phyloP scores from a whole-genome alignment of 805 yeast genomes.

The Alloascoidea hylecoeti region DNA sequence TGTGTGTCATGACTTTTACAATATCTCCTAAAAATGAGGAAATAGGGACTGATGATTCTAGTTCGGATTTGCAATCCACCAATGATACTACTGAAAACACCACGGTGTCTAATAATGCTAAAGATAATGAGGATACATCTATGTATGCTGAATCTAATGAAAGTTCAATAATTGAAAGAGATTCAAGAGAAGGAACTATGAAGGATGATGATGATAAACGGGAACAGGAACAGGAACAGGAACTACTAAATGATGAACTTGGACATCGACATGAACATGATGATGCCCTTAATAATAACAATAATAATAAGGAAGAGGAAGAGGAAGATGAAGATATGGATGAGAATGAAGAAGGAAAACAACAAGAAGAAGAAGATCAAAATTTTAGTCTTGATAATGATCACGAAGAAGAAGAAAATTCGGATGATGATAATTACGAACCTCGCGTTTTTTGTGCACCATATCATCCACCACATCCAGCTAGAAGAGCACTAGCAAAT shows the following conservation, averaged over 20 bases:
- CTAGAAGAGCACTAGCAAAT: slow-evolving; percentile 7
- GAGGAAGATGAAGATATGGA: slow-evolving; percentile 4
- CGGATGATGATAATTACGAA: slow-evolving; percentile 4
- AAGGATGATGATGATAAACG: slow-evolving; percentile 2
- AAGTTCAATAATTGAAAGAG: slow-evolving; percentile 1
- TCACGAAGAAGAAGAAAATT: slow-evolving; percentile 4
- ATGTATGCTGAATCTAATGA: not conserved
- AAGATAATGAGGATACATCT: too few relatives aligned
- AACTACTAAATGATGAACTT: not conserved
- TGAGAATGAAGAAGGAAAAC: slow-evolving; percentile 4
- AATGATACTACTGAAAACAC: too few relatives aligned
- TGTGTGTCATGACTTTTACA: too few relatives aligned
- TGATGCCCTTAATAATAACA: slow-evolving; percentile 7
- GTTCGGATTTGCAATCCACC: too few relatives aligned
- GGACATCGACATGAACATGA: slow-evolving; percentile 3
- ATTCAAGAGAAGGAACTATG: slow-evolving; percentile 4
- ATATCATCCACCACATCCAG: slow-evolving; percentile 12
- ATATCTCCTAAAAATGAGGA: too few relatives aligned
- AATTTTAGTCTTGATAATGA: not conserved
- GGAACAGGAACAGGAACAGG: not conserved
- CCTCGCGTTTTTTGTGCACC: slow-evolving; percentile 11
- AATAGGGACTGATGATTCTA: too few relatives aligned
- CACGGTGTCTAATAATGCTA: too few relatives aligned
- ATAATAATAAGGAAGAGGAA: slow-evolving; percentile 2
- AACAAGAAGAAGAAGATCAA: slow-evolving; percentile 1